Evolutionary conservation across 495 filamentous ascomycete species (phyloP).

Genomic region (Tuber borchii): DNA sequence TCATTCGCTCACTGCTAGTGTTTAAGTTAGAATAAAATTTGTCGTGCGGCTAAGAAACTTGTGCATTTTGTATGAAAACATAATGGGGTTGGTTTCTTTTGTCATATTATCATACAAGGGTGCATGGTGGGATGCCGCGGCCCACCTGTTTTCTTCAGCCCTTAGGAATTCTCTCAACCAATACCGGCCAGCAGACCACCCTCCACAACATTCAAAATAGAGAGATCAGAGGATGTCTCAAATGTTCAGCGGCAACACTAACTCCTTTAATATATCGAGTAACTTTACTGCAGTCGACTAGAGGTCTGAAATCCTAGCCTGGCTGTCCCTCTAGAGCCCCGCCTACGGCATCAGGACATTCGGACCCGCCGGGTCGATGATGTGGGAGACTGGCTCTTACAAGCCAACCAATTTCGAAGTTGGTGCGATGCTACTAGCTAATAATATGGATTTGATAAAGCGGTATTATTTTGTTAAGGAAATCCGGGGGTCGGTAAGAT

Average conservation of each 20-base stretch:
- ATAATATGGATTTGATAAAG: not conserved
- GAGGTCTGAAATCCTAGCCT: not conserved
- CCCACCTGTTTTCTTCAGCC: not conserved
- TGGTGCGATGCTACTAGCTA: not conserved
- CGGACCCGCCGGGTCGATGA: not conserved
- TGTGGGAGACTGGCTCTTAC: not conserved
- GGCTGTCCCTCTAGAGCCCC: not conserved
- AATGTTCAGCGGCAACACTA: not conserved
- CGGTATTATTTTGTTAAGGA: not conserved
- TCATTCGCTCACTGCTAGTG: too few relatives aligned
- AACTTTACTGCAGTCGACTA: not conserved
- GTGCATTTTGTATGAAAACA: too few relatives aligned
- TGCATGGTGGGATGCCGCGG: too few relatives aligned
- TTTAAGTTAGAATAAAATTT: too few relatives aligned
- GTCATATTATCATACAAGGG: too few relatives aligned
- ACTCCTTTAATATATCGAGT: not conserved
- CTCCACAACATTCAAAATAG: not conserved
- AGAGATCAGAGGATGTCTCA: not conserved
- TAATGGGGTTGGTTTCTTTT: too few relatives aligned
- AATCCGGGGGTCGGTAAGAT: not conserved
- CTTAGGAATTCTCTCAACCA: not conserved
- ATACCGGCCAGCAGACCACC: too few relatives aligned
- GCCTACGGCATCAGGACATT: not conserved
- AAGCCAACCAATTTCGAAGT: not conserved
- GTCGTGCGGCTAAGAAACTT: too few relatives aligned